A percentile compares a stretch with the other conserved stretches of the same genome.
Evolutionary conservation across 2,329 filamentous ascomycete species (phyloP).

Genomic region (Penicillium expansum): DNA sequence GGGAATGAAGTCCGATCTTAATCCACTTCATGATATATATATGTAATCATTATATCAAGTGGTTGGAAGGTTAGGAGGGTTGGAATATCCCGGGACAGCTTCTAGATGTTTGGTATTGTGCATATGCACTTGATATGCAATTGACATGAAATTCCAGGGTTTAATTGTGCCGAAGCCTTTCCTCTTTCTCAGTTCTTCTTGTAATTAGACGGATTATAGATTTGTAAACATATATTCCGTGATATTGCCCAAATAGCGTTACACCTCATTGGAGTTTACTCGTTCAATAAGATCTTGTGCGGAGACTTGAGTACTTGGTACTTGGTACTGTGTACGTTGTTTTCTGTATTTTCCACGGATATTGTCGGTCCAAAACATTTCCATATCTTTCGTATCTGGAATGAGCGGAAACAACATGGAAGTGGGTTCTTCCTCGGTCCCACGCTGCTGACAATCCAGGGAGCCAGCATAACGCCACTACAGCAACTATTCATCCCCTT

Average conservation of each 20-base stretch:
- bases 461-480: too few relatives aligned
- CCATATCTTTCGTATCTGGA: too few relatives aligned
- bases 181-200: neutral
- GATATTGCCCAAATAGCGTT: too few relatives aligned
- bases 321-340: too few relatives aligned
- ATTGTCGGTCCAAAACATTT: too few relatives aligned
- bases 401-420: too few relatives aligned
- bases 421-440: too few relatives aligned
- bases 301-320: neutral
- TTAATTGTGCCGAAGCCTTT: neutral
- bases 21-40: neutral
- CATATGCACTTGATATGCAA: neutral
- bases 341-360: too few relatives aligned
- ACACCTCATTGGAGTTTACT: too few relatives aligned
- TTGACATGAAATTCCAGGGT: neutral
- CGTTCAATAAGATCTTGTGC: too few relatives aligned
- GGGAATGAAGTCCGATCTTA: neutral
- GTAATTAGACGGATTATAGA: neutral
- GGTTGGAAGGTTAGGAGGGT: neutral
- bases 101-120: neutral
- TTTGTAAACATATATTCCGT: neutral
- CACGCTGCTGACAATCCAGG: too few relatives aligned
- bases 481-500: too few relatives aligned
- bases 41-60: neutral
- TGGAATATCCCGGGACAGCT: neutral